Evolutionary conservation across 2,329 filamentous ascomycete species (phyloP).

Genomic region (Trichophyton schoenleinii): DNA sequence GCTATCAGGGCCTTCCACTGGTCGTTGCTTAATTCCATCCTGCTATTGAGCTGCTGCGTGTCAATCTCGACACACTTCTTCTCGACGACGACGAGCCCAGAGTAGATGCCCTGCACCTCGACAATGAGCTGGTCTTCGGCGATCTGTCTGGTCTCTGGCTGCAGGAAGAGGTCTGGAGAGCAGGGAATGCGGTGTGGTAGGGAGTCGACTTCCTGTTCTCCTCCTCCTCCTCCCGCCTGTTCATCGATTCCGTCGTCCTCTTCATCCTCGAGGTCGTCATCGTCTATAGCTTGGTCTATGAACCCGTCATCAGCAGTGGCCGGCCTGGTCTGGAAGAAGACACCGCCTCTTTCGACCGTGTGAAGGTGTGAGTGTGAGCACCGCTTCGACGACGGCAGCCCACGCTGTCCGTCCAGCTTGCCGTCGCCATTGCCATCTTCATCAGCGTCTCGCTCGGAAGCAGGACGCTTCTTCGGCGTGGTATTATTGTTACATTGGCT

Average conservation of each 20-base stretch:
- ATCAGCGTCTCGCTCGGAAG: not conserved
- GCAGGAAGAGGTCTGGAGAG: slow-evolving; percentile 15
- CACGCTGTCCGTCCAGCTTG: not conserved
- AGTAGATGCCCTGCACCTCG: slow-evolving; percentile 56
- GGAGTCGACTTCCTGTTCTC: not conserved
- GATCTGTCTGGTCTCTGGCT: slow-evolving; percentile 56
- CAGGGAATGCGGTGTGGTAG: not conserved
- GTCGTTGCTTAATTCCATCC: slow-evolving; percentile 43
- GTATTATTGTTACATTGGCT: not conserved
- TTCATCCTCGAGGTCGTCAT: not conserved
- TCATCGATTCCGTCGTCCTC: no score
- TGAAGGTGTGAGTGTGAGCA: not conserved
- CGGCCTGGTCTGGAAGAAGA: not conserved
- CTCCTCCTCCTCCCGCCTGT: no score
- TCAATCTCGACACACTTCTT: slow-evolving; percentile 77
- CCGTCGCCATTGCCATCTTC: not conserved
- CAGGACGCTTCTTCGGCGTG: not conserved
- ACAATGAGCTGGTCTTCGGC: slow-evolving; percentile 65
- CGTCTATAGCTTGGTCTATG: not conserved
- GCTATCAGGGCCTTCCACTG: slow-evolving; percentile 79
- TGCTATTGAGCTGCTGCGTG: slow-evolving; percentile 44
- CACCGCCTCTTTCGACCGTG: not conserved
- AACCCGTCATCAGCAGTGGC: not conserved
- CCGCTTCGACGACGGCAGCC: not conserved
- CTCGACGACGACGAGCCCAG: slow-evolving; percentile 74